Evolutionary conservation across 176 grass and related monocot species (phyloP).

Genomic region (sorghum (Sorghum bicolor)): DNA sequence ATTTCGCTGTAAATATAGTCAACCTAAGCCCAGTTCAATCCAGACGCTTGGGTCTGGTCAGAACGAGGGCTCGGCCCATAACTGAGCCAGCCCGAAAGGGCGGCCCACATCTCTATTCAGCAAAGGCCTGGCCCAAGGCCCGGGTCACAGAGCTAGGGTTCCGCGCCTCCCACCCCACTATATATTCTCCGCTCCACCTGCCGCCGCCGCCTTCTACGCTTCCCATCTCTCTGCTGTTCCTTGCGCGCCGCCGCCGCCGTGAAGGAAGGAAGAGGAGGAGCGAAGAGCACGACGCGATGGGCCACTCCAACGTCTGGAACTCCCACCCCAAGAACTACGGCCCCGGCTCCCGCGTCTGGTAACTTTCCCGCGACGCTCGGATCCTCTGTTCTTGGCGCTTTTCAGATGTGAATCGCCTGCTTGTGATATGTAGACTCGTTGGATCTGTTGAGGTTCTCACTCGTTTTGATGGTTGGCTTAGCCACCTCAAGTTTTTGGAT

Average conservation of each 20-base stretch:
- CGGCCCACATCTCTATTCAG: neutral
- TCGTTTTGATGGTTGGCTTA: neutral
- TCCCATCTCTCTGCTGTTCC: neutral
- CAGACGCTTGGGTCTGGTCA: neutral
- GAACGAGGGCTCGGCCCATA: neutral
- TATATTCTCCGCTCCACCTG: neutral
- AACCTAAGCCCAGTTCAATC: neutral
- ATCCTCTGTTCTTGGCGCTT: neutral
- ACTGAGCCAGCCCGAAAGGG: fast-evolving
- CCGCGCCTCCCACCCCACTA: neutral
- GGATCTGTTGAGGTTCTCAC: neutral
- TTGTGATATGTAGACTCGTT: neutral
- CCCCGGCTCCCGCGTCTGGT: constrained; percentile 66
- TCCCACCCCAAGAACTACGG: constrained; percentile 78
- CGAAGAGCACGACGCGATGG: constrained; percentile 18
- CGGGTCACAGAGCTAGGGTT: constrained; percentile 24
- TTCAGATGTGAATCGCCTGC: neutral
- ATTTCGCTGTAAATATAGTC: neutral
- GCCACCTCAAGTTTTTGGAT: neutral
- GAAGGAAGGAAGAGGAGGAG: neutral
- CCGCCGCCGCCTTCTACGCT: constrained; percentile 13
- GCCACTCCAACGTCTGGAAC: constrained; percentile 71
- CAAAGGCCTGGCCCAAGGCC: neutral
- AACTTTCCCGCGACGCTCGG: neutral
- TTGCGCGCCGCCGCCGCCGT: neutral